Evolutionary conservation across 2,329 filamentous ascomycete species (phyloP).

Genomic region (Fusarium irregulare): DNA sequence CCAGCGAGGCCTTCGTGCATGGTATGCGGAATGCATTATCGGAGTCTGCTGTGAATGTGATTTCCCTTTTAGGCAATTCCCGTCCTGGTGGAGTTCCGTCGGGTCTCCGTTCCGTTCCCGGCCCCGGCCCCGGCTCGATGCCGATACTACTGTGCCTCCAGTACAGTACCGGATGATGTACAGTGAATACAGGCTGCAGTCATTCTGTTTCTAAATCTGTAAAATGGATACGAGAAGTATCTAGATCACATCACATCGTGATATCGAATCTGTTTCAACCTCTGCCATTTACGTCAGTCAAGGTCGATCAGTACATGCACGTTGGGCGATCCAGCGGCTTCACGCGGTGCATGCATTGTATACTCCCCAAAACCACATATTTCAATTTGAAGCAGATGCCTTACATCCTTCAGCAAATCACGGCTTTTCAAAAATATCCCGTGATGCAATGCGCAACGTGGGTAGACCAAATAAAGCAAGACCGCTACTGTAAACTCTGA

Average conservation of each 20-base stretch:
- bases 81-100: slow-evolving; percentile 12
- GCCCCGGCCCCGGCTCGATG: slow-evolving; percentile 18
- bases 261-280: not conserved
- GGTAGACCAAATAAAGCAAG: slow-evolving; percentile 16
- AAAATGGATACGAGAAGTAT: not conserved
- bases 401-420: not conserved
- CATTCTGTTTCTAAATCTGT: not conserved
- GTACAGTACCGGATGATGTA: not conserved
- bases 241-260: not conserved
- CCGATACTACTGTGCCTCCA: not conserved
- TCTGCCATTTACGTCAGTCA: slow-evolving; percentile 27
- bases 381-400: not conserved
- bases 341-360: slow-evolving; percentile 21
- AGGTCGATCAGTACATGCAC: slow-evolving; percentile 27
- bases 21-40: not conserved
- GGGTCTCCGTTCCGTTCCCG: slow-evolving; percentile 19
- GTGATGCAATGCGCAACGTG: slow-evolving; percentile 39
- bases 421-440: not conserved
- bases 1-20: not conserved
- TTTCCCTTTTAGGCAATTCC: slow-evolving; percentile 36
- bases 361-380: not conserved
- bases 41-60: not conserved
- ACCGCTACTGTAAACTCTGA: slow-evolving; percentile 5
- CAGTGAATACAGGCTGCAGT: not conserved
- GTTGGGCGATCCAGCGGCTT: slow-evolving; percentile 34